Conservation (phyloP, 2,329 filamentous ascomycete genomes). For the Botrytis deweyae region DNA sequence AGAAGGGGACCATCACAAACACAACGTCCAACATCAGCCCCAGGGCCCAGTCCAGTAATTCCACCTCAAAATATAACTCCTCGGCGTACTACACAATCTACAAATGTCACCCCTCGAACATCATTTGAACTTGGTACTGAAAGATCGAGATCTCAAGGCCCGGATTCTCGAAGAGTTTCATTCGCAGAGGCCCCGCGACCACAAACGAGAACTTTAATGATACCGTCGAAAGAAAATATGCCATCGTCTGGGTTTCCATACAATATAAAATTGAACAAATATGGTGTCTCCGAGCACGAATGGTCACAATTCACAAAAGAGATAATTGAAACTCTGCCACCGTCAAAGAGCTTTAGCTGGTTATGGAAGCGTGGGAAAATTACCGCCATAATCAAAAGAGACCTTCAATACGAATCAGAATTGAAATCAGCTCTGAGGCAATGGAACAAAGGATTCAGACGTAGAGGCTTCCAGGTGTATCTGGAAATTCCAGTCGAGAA, state of each 20-base stretch:
- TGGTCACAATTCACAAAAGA: slow-evolving; percentile 34
- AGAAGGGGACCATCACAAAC: slow-evolving; percentile 10
- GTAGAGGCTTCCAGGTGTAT: slow-evolving; percentile 32
- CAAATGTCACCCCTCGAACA: slow-evolving; percentile 17
- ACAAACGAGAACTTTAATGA: slow-evolving; percentile 3
- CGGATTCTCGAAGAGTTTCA: slow-evolving; percentile 20
- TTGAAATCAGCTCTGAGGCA: slow-evolving; percentile 26
- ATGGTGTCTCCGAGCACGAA: slow-evolving; percentile 29
- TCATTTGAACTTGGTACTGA: slow-evolving; percentile 16
- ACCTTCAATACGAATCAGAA: slow-evolving; percentile 29
- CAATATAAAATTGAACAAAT: slow-evolving; percentile 25
- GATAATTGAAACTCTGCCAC: slow-evolving; percentile 26
- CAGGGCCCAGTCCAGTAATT: not conserved
- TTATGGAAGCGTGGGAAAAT: slow-evolving; percentile 15
- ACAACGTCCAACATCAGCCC: slow-evolving; percentile 8
- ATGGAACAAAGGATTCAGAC: slow-evolving; percentile 32
- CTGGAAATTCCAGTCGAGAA: slow-evolving; percentile 30
- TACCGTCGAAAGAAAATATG: slow-evolving; percentile 30
- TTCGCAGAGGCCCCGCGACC: slow-evolving; percentile 18
- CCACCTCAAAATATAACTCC: slow-evolving; percentile 15
- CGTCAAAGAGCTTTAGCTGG: slow-evolving; percentile 7
- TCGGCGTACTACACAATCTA: slow-evolving; percentile 11
- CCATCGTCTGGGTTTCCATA: slow-evolving; percentile 35
- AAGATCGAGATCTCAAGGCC: slow-evolving; percentile 19
- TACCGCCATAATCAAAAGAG: slow-evolving; percentile 21